phyloP scores from a whole-genome alignment of 257 asterid species.

The Craterostigma plantagineum region DNA sequence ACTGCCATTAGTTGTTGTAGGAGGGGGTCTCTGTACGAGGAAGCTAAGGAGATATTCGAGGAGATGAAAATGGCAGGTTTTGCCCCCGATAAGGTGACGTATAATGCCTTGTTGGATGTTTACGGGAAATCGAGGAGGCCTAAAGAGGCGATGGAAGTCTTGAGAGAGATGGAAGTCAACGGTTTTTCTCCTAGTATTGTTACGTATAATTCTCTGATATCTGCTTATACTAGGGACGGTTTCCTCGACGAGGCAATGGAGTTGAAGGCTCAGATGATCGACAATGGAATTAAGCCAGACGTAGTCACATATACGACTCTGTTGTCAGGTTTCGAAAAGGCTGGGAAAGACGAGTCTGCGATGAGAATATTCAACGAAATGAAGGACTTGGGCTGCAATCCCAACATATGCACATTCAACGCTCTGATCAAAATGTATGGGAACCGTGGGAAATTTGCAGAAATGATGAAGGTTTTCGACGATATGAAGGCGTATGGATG shows the following conservation, averaged over 20 bases:
- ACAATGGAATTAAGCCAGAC: constrained; percentile 70
- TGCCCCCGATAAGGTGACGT: constrained; percentile 77
- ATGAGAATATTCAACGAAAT: constrained; percentile 65
- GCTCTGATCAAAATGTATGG: constrained; percentile 86
- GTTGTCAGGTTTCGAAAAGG: constrained; percentile 83
- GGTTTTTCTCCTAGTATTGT: constrained; percentile 56
- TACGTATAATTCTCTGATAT: constrained; percentile 66
- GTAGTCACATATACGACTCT: constrained; percentile 83
- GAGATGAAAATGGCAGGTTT: constrained; percentile 70
- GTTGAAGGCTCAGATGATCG: constrained; percentile 44
- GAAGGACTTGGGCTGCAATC: constrained; percentile 46
- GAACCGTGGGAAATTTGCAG: constrained; percentile 59
- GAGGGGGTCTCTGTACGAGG: constrained; percentile 63
- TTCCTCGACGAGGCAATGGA: constrained; percentile 71
- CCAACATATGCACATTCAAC: constrained; percentile 84
- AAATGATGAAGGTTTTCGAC: constrained; percentile 81
- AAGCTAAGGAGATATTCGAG: constrained; percentile 60
- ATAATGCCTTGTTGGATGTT: constrained; percentile 72
- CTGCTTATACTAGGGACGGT: constrained; percentile 69
- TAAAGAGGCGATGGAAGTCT: constrained; percentile 68
- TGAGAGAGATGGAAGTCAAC: constrained; percentile 58
- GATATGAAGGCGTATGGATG: constrained; percentile 59
- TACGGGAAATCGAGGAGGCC: constrained; percentile 85
- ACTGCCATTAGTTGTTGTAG: constrained; percentile 73
- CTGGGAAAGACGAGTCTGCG: constrained; percentile 81